A percentile compares a stretch with the other conserved stretches of the same genome.
Evolutionary conservation across 495 filamentous ascomycete species (phyloP).

Genomic region (Xylaria telfairii): DNA sequence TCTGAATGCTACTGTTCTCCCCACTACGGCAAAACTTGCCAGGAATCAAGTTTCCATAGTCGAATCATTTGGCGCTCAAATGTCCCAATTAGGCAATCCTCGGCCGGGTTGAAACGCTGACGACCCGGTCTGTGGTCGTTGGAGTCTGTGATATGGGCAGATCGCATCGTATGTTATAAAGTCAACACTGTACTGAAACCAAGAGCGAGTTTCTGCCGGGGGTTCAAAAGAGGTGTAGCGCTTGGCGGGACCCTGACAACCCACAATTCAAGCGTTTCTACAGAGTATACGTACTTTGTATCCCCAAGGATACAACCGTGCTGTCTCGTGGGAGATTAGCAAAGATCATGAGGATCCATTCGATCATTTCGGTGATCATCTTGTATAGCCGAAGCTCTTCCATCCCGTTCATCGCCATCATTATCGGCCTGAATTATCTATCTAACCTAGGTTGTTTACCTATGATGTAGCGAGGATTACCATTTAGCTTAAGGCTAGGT

Average conservation of each 20-base stretch:
- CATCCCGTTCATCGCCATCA: neutral
- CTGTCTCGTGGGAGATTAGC: constrained; percentile 3
- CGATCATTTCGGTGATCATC: neutral
- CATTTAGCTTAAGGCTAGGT: neutral
- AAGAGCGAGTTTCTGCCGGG: constrained; percentile 9
- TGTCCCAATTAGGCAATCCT: constrained; percentile 7
- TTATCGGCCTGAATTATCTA: neutral
- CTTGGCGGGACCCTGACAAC: neutral
- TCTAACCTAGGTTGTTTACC: neutral
- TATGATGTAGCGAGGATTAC: neutral
- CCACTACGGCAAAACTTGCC: constrained; percentile 12
- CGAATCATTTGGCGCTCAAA: constrained; percentile 19
- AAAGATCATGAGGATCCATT: constrained; percentile 21
- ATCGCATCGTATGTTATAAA: constrained; percentile 10
- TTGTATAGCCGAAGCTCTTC: neutral
- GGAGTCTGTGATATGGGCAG: constrained; percentile 5
- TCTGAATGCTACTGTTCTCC: neutral
- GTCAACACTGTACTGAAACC: constrained; percentile 8
- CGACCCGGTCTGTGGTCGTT: neutral
- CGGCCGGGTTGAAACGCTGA: constrained; percentile 11
- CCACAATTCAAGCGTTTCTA: constrained; percentile 5
- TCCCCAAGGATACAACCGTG: neutral
- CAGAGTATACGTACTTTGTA: too few relatives aligned
- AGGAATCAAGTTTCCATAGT: neutral
- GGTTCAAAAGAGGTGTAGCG: neutral